phyloP scores from a whole-genome alignment of 106 monocot genomes.

The Chionographis japonica region DNA sequence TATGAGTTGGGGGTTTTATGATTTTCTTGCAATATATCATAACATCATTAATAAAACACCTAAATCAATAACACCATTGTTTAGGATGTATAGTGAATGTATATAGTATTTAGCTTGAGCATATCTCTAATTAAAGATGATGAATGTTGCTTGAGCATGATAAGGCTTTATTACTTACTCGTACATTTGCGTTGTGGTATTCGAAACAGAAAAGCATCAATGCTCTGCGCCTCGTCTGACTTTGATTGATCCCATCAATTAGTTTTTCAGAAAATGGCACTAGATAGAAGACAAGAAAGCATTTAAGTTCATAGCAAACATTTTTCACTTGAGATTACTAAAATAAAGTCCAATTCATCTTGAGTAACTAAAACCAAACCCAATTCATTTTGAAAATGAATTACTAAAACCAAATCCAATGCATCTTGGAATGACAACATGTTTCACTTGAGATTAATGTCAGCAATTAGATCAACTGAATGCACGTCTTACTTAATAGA shows the following conservation, averaged over 20 bases:
- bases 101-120: too few species aligned
- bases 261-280: conserved; percentile 72
- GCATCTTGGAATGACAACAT: not conserved
- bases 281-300: conserved; percentile 17
- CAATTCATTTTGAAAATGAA: not conserved
- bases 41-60: too few species aligned
- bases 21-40: too few species aligned
- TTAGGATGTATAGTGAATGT: too few species aligned
- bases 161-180: conserved; percentile 45
- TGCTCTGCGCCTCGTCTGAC: conserved; percentile 66
- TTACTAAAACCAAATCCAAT: not conserved
- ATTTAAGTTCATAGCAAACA: not conserved
- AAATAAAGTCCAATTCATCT: not conserved
- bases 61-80: too few species aligned
- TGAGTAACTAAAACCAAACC: not conserved
- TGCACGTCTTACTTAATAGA: conserved; percentile 53
- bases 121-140: too few species aligned
- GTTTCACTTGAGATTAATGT: not conserved
- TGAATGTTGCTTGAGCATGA: not conserved
- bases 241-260: conserved; percentile 89
- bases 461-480: conserved; percentile 1
- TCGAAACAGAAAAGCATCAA: conserved; percentile 82
- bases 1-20: too few species aligned
- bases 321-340: not conserved
- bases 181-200: conserved; percentile 52